These are phyloP conservation scores for Auriscalpium orientale DNA, from an alignment of 768 basidiomycete genomes.

Conservation along the genomic window DNA sequence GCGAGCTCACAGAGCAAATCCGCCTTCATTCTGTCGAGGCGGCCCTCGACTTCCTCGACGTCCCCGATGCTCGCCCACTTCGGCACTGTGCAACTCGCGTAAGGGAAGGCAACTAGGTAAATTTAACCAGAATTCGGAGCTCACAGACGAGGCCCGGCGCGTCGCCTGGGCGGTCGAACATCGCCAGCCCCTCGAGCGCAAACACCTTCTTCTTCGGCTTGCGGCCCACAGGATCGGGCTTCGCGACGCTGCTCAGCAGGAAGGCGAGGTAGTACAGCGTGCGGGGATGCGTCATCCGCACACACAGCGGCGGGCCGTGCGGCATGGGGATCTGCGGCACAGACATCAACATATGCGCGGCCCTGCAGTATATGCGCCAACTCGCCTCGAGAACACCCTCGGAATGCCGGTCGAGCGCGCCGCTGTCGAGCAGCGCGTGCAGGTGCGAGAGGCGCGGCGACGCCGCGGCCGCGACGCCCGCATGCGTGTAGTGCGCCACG, in stretches of 20 bases:
- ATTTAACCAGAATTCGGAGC: neutral
- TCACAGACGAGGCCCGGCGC: constrained; percentile 23
- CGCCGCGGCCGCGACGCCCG: constrained; percentile 40
- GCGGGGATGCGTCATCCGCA: constrained; percentile 64
- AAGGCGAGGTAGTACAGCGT: constrained; percentile 58
- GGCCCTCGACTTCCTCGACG: constrained; percentile 37
- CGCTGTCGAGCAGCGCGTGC: constrained; percentile 62
- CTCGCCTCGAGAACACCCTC: constrained; percentile 34
- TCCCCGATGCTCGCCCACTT: constrained; percentile 48
- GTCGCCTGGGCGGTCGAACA: constrained; percentile 38
- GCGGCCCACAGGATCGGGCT: constrained; percentile 66
- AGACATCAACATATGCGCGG: neutral
- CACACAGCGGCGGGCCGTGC: constrained; percentile 35
- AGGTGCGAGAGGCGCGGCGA: constrained; percentile 47
- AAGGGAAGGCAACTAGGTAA: neutral
- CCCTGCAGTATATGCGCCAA: constrained; percentile 7
- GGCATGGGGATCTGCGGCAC: constrained; percentile 23
- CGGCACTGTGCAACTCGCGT: constrained; percentile 33
- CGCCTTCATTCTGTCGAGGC: constrained; percentile 56
- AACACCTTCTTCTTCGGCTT: constrained; percentile 69
- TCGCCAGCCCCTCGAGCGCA: constrained; percentile 50
- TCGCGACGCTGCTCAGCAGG: constrained; percentile 56
- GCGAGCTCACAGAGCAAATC: constrained; percentile 67
- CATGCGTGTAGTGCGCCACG: constrained; percentile 55
- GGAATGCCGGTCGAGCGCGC: constrained; percentile 33